These are phyloP conservation scores for Xylariaceae sp. DNA, from an alignment of 2,329 filamentous ascomycete genomes.

Conservation along the genomic window DNA sequence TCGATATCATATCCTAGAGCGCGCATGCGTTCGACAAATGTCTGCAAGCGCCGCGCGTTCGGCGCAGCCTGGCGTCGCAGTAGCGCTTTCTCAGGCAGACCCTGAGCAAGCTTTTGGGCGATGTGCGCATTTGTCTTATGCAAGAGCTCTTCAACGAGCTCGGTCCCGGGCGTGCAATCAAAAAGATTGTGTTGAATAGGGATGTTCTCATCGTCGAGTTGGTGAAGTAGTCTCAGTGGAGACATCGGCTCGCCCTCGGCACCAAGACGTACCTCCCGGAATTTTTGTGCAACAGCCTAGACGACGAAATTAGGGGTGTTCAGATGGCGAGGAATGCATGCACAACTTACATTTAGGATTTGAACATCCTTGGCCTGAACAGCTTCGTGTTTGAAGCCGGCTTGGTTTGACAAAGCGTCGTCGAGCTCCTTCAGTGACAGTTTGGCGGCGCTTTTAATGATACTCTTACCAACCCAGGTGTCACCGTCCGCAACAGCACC, in stretches of 20 bases:
- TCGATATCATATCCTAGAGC: constrained; percentile 90
- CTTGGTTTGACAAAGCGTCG: constrained; percentile 68
- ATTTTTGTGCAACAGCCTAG: constrained; percentile 80
- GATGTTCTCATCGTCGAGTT: constrained; percentile 96
- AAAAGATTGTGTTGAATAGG: constrained; percentile 97
- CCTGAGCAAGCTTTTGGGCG: constrained; percentile 78
- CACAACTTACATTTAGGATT: constrained; percentile 67
- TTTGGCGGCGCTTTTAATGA: constrained; percentile 90
- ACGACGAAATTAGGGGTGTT: constrained; percentile 27
- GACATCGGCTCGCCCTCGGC: constrained; percentile 79
- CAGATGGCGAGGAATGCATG: neutral
- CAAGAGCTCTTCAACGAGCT: constrained; percentile 92
- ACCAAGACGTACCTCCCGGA: constrained; percentile 84
- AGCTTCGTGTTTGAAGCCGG: constrained; percentile 64
- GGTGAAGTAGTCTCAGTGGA: constrained; percentile 84
- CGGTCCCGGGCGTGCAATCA: constrained; percentile 83
- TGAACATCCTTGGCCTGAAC: constrained; percentile 77
- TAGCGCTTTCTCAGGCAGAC: constrained; percentile 87
- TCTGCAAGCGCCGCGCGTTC: constrained; percentile 84
- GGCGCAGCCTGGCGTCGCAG: constrained; percentile 84
- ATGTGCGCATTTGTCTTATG: constrained; percentile 92
- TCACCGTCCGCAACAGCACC: constrained; percentile 82
- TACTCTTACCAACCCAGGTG: constrained; percentile 89
- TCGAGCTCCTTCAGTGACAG: constrained; percentile 86
- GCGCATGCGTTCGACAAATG: constrained; percentile 90